Evolutionary conservation across 257 asterid species (phyloP).

Genomic region (Forsythia suspensa): DNA sequence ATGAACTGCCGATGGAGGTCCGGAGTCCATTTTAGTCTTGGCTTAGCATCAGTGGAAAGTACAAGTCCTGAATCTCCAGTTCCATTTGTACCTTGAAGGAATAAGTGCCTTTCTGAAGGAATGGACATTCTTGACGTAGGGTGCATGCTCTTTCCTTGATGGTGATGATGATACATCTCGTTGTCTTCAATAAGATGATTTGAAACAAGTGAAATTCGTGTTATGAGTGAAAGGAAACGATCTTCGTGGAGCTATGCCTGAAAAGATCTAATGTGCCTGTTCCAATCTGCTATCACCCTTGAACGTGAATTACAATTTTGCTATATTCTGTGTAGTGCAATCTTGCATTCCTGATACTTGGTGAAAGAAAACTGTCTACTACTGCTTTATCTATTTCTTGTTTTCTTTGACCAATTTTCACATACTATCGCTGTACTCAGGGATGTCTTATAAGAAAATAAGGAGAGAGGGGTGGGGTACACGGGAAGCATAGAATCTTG

Average conservation of each 20-base stretch:
- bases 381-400: slow-evolving; percentile 35
- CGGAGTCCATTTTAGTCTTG: slow-evolving; percentile 91
- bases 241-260: not conserved
- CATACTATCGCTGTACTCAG: slow-evolving; percentile 28
- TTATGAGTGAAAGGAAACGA: not conserved
- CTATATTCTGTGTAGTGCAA: not conserved
- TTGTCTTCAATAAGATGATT: slow-evolving; percentile 2
- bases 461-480: slow-evolving; percentile 31
- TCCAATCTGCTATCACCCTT: not conserved
- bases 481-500: slow-evolving; percentile 80
- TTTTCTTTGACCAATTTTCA: slow-evolving; percentile 34
- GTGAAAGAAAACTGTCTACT: slow-evolving; percentile 5
- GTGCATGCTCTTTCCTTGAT: slow-evolving; percentile 58
- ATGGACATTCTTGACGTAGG: slow-evolving; percentile 60
- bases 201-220: not conserved
- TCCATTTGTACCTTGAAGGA: slow-evolving; percentile 64
- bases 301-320: slow-evolving; percentile 5
- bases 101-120: slow-evolving; percentile 68
- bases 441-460: slow-evolving; percentile 64
- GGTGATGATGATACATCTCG: slow-evolving; percentile 54
- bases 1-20: slow-evolving; percentile 87
- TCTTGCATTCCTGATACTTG: not conserved
- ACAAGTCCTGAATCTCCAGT: slow-evolving; percentile 84
- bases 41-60: slow-evolving; percentile 96
- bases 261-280: not conserved